Evolutionary conservation across 768 basidiomycete genomes (phyloP).

Genomic region (Russula olivacea): DNA sequence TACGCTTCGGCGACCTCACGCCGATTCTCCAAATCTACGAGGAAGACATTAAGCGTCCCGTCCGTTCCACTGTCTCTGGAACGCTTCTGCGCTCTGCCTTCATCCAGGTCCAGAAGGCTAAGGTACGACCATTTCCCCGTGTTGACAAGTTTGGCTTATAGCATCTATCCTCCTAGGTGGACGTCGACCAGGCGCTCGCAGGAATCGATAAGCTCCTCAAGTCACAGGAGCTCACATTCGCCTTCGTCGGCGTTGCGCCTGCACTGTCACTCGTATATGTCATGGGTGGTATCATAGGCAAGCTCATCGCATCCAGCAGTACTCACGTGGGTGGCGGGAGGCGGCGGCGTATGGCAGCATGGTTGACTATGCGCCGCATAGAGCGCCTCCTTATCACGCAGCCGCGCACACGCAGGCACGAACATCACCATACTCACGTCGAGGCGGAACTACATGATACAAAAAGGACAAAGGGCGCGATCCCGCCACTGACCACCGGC

Average conservation of each 20-base stretch:
- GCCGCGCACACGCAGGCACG: slow-evolving; percentile 31
- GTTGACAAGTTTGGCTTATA: background rate
- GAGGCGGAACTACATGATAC: background rate
- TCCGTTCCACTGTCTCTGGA: slow-evolving; percentile 75
- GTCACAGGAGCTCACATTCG: slow-evolving; percentile 93
- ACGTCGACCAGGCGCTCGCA: slow-evolving; percentile 81
- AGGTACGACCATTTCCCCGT: slow-evolving; percentile 43
- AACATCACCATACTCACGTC: slow-evolving; percentile 8
- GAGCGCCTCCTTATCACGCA: slow-evolving; percentile 61
- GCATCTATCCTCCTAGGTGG: slow-evolving; percentile 49
- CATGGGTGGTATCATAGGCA: slow-evolving; percentile 45
- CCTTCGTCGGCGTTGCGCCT: slow-evolving; percentile 94
- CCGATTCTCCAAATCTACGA: slow-evolving; percentile 85
- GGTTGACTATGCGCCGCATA: slow-evolving; percentile 71
- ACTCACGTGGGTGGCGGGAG: slow-evolving; percentile 54
- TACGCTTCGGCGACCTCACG: slow-evolving; percentile 78
- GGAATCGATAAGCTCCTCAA: slow-evolving; percentile 93
- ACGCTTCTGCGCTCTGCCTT: slow-evolving; percentile 78
- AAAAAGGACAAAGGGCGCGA: slow-evolving; percentile 28
- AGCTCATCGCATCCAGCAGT: slow-evolving; percentile 45
- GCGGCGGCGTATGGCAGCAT: slow-evolving; percentile 50
- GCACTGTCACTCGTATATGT: slow-evolving; percentile 76
- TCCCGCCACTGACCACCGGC: slow-evolving; percentile 62
- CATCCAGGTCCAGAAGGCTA: slow-evolving; percentile 94
- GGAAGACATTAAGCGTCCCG: slow-evolving; percentile 82